phyloP scores from a whole-genome alignment of 441 rosid species.

The Croton setiger region DNA sequence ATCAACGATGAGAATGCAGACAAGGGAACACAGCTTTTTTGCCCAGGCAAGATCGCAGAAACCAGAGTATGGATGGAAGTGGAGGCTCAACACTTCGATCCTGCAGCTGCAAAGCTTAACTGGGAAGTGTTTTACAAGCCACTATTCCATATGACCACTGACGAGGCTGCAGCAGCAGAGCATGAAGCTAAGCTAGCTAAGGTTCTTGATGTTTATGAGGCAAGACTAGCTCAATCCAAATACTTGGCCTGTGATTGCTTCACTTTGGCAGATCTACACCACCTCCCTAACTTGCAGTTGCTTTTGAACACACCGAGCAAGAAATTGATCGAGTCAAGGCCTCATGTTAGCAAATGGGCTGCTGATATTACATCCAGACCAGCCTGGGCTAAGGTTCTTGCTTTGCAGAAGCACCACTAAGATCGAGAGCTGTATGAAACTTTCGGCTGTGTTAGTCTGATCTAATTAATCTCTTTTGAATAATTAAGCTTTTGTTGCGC shows the following conservation, averaged over 20 bases:
- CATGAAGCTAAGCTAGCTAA: conserved; percentile 44
- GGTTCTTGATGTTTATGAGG: conserved; percentile 72
- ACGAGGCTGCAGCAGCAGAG: conserved; percentile 45
- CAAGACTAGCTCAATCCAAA: conserved; percentile 50
- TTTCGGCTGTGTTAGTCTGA: too few relatives aligned
- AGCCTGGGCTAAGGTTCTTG: conserved; percentile 53
- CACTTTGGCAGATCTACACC: conserved; percentile 71
- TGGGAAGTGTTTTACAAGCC: conserved; percentile 51
- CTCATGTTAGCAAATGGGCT: conserved; percentile 65
- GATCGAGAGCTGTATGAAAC: too few relatives aligned
- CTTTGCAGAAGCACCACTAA: background rate
- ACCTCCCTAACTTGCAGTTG: conserved; percentile 42
- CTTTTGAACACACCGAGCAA: conserved; percentile 41
- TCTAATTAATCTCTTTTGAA: too few relatives aligned
- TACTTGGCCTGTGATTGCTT: conserved; percentile 55
- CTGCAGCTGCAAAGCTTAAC: conserved; percentile 43
- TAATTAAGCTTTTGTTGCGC: too few relatives aligned
- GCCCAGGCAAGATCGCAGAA: conserved; percentile 3
- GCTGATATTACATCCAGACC: conserved; percentile 66
- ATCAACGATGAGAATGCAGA: background rate
- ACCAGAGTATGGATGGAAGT: conserved; percentile 36
- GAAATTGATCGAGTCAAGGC: conserved; percentile 50
- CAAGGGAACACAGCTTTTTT: conserved; percentile 18
- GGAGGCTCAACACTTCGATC: conserved; percentile 60
- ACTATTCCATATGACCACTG: conserved; percentile 39